A percentile compares a stretch with the other conserved stretches of the same genome.
Evolutionary conservation across 805 yeast genomes (phyloP).

Genomic region (Millerozyma miso): DNA sequence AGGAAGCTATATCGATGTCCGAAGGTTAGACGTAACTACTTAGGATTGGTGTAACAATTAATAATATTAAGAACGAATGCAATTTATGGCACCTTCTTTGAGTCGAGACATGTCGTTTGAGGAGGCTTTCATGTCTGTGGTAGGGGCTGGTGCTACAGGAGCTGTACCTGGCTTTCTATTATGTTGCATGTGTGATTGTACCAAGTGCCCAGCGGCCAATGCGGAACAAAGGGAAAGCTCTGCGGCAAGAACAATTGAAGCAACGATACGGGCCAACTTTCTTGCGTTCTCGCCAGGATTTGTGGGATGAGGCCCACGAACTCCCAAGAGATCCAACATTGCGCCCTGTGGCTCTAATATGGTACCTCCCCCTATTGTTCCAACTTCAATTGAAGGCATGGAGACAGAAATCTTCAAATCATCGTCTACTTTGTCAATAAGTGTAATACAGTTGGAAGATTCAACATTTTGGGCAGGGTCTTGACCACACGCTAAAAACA

Average conservation of each 20-base stretch:
- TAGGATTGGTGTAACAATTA: neutral
- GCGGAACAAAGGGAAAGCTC: slow-evolving; percentile 94
- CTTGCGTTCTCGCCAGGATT: slow-evolving; percentile 93
- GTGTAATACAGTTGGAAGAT: slow-evolving; percentile 93
- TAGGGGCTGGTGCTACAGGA: neutral
- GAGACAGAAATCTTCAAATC: slow-evolving; percentile 91
- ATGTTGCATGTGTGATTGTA: slow-evolving; percentile 94
- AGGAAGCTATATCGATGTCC: neutral
- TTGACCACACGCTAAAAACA: slow-evolving; percentile 93
- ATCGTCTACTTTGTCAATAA: slow-evolving; percentile 62
- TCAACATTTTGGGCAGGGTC: slow-evolving; percentile 99
- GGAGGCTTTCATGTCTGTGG: neutral
- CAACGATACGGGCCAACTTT: slow-evolving; percentile 87
- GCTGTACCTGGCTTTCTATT: slow-evolving; percentile 66
- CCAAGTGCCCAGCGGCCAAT: slow-evolving; percentile 97
- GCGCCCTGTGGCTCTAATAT: slow-evolving; percentile 95
- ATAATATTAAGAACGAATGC: slow-evolving; percentile 53
- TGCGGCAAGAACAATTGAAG: slow-evolving; percentile 93
- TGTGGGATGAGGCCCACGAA: slow-evolving; percentile 91
- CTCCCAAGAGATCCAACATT: slow-evolving; percentile 91
- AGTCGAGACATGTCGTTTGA: slow-evolving; percentile 40
- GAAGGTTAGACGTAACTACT: neutral
- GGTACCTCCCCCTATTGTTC: slow-evolving; percentile 99
- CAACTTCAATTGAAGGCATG: slow-evolving; percentile 98
- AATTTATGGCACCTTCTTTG: slow-evolving; percentile 68